Conservation (phyloP, 1,139 yeast species). For the Nakaseomyces kungkrabaensis region DNA sequence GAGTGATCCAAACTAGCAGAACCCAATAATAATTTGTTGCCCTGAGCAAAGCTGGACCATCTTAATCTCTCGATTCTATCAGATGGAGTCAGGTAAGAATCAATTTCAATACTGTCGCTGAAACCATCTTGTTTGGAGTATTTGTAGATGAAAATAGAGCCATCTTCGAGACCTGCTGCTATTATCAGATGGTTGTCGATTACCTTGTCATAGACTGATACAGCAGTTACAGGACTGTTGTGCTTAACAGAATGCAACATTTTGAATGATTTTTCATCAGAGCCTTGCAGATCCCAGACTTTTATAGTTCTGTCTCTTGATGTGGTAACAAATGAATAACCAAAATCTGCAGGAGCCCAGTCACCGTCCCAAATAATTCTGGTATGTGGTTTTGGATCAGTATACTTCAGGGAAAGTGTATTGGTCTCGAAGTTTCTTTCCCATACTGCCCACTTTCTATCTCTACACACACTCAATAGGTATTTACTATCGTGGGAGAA, state of each 20-base stretch:
- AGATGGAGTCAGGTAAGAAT: slow-evolving; percentile 43
- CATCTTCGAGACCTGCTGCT: slow-evolving; percentile 70
- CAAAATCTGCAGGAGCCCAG: slow-evolving; percentile 50
- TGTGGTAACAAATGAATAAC: slow-evolving; percentile 57
- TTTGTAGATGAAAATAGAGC: slow-evolving; percentile 34
- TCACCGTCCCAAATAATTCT: slow-evolving; percentile 94
- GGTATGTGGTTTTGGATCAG: slow-evolving; percentile 67
- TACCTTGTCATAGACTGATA: slow-evolving; percentile 40
- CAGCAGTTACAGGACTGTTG: slow-evolving; percentile 58
- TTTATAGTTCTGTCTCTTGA: slow-evolving; percentile 79
- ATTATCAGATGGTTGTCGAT: slow-evolving; percentile 32
- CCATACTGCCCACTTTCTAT: slow-evolving; percentile 81
- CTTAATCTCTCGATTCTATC: slow-evolving; percentile 49
- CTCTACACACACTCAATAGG: slow-evolving; percentile 78
- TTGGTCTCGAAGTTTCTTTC: slow-evolving; percentile 35
- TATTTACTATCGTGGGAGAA: slow-evolving; percentile 66
- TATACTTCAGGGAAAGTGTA: slow-evolving; percentile 35
- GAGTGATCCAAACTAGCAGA: slow-evolving; percentile 66
- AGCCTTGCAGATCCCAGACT: slow-evolving; percentile 45
- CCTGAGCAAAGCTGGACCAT: slow-evolving; percentile 34
- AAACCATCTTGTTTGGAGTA: slow-evolving; percentile 27
- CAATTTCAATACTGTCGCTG: slow-evolving; percentile 29
- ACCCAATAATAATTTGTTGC: slow-evolving; percentile 37
- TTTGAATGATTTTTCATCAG: slow-evolving; percentile 18
- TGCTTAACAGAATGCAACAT: slow-evolving; percentile 32